Conservation (phyloP, 306 rosid genomes). For the Quillaja saponaria region DNA sequence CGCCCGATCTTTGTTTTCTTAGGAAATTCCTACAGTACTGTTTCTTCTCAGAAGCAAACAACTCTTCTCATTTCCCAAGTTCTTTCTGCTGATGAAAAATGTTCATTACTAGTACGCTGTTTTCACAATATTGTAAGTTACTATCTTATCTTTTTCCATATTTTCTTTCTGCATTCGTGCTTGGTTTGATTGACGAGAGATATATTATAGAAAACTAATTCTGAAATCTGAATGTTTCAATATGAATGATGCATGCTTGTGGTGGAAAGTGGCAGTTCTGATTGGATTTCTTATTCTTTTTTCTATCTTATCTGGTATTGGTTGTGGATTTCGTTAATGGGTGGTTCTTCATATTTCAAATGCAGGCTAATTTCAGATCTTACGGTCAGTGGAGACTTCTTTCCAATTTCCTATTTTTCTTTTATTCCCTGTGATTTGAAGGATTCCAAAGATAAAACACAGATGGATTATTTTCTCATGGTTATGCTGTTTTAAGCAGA, state of each 20-base stretch:
- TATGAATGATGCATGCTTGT: too few species aligned
- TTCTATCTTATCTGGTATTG: not conserved
- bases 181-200: slow-evolving; percentile 29
- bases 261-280: not conserved
- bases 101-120: too few species aligned
- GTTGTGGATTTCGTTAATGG: not conserved
- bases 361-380: slow-evolving; percentile 42
- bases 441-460: not conserved
- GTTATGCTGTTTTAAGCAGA: slow-evolving; percentile 29
- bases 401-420: not conserved
- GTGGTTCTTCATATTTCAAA: slow-evolving; percentile 14
- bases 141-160: slow-evolving; percentile 3
- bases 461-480: slow-evolving; percentile 12
- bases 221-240: too few species aligned
- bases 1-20: slow-evolving; percentile 17
- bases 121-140: slow-evolving; percentile 7
- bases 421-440: not conserved
- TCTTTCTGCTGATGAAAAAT: not conserved
- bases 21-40: too few species aligned
- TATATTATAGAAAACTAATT: too few species aligned
- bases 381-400: slow-evolving; percentile 27
- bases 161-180: not conserved
- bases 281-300: not conserved
- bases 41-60: too few species aligned
- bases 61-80: not conserved